Percentiles rank a stretch among this genome's conserved stretches.
phyloP scores from a whole-genome alignment of 805 yeast species.

The Barnettozyma californica region DNA sequence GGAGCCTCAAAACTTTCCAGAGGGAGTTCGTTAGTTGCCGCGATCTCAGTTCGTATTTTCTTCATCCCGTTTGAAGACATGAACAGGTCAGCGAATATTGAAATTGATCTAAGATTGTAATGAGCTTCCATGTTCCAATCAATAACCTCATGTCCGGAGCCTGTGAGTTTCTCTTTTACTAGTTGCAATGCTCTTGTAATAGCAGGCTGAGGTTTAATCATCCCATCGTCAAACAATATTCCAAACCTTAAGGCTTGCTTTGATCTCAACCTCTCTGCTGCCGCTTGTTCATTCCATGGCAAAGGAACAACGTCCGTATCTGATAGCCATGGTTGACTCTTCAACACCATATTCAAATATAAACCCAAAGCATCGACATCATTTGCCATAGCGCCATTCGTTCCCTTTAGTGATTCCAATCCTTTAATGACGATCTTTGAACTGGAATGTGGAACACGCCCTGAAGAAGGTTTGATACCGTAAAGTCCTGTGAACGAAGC shows the following conservation, averaged over 20 bases:
- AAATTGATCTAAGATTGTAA: slow-evolving; percentile 2
- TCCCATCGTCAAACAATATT: slow-evolving; percentile 34
- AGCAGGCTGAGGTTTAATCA: slow-evolving; percentile 51
- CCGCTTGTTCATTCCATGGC: slow-evolving; percentile 31
- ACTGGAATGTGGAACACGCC: slow-evolving; percentile 35
- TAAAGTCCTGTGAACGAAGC: slow-evolving; percentile 36
- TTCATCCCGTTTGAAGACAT: slow-evolving; percentile 26
- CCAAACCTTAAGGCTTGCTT: slow-evolving; percentile 35
- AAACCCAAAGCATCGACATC: slow-evolving; percentile 31
- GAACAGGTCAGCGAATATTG: slow-evolving; percentile 21
- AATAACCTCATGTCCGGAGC: slow-evolving; percentile 37
- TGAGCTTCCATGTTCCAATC: slow-evolving; percentile 34
- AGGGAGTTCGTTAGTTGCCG: slow-evolving; percentile 35
- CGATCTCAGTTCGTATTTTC: background rate
- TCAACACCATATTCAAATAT: slow-evolving; percentile 25
- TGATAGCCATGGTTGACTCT: slow-evolving; percentile 32
- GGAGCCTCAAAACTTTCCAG: slow-evolving; percentile 28
- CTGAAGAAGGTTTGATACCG: slow-evolving; percentile 38
- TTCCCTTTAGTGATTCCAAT: slow-evolving; percentile 32
- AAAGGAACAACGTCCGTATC: slow-evolving; percentile 35
- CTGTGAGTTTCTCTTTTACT: slow-evolving; percentile 20
- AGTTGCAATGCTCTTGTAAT: slow-evolving; percentile 40
- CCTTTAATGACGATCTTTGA: slow-evolving; percentile 32
- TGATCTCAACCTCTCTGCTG: slow-evolving; percentile 16
- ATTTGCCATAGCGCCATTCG: slow-evolving; percentile 40